These are phyloP conservation scores for Pichia pseudocactophila DNA, from an alignment of 805 yeast genomes.

Conservation along the genomic window DNA sequence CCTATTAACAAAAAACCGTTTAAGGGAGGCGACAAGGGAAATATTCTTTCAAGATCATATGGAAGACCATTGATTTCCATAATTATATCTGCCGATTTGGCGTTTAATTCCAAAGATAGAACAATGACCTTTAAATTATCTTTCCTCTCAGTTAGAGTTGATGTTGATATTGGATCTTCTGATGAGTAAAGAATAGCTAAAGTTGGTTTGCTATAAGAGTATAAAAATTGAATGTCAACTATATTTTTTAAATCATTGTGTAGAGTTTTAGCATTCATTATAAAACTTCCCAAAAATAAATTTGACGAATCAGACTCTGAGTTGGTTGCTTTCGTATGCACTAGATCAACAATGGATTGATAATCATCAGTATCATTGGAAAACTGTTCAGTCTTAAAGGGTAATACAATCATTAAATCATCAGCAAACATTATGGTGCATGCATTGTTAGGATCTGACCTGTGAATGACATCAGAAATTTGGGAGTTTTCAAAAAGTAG, in stretches of 20 bases:
- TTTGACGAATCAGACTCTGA: constrained; percentile 11
- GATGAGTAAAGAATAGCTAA: constrained; percentile 28
- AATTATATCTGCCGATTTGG: constrained; percentile 56
- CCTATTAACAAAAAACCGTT: constrained; percentile 68
- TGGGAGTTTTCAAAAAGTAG: constrained; percentile 35
- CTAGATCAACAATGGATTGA: constrained; percentile 9
- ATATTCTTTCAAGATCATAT: constrained; percentile 56
- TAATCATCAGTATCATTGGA: constrained; percentile 30
- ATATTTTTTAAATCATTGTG: constrained; percentile 52
- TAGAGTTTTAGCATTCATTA: constrained; percentile 48
- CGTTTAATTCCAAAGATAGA: constrained; percentile 55
- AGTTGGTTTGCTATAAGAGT: constrained; percentile 77
- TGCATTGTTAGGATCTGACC: constrained; percentile 52
- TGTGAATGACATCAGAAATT: constrained; percentile 34
- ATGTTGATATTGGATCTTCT: constrained; percentile 59
- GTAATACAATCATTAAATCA: constrained; percentile 65
- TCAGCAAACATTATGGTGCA: constrained; percentile 53
- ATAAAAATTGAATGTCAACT: constrained; percentile 60
- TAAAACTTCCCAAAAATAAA: constrained; percentile 45
- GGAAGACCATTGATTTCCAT: constrained; percentile 60
- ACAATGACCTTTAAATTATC: constrained; percentile 58
- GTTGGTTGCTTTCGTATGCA: constrained; percentile 2
- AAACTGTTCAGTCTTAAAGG: constrained; percentile 41
- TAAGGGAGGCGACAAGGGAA: constrained; percentile 57
- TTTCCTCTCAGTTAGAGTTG: constrained; percentile 48